phyloP scores from a whole-genome alignment of 1,284 basidiomycete species.

The Volvariella volvacea region DNA sequence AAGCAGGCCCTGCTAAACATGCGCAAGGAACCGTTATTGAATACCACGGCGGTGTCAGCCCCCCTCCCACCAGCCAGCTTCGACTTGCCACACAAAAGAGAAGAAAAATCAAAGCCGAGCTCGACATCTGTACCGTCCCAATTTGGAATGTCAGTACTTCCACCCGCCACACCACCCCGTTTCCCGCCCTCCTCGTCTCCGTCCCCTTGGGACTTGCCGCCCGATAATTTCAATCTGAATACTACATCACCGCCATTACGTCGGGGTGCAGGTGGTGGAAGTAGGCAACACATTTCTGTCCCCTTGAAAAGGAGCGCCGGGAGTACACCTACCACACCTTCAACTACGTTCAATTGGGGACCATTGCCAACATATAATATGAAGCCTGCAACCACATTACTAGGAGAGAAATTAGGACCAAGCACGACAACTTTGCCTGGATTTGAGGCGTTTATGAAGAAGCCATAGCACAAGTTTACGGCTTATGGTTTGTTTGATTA shows the following conservation, averaged over 20 bases:
- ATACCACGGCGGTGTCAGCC: constrained; percentile 41
- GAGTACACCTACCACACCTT: constrained; percentile 20
- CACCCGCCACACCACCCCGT: background rate
- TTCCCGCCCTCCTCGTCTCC: constrained; percentile 23
- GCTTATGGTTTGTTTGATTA: no score
- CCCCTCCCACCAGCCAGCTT: constrained; percentile 34
- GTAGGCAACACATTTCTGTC: constrained; percentile 37
- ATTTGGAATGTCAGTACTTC: constrained; percentile 9
- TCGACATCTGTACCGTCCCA: constrained; percentile 7
- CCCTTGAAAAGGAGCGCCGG: constrained; percentile 33
- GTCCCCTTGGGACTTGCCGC: constrained; percentile 5
- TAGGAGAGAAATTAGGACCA: constrained; percentile 9
- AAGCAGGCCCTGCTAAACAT: constrained; percentile 60
- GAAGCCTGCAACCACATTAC: constrained; percentile 17
- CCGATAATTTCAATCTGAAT: background rate
- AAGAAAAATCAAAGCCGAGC: background rate
- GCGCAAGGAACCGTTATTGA: constrained; percentile 59
- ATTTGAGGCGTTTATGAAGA: background rate
- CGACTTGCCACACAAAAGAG: constrained; percentile 28
- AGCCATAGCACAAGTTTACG: constrained; percentile 3
- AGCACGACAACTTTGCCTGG: constrained; percentile 1
- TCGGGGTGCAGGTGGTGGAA: constrained; percentile 22
- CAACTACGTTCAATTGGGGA: constrained; percentile 55
- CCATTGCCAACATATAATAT: constrained; percentile 44
- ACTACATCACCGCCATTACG: constrained; percentile 19